phyloP scores from a whole-genome alignment of 2,329 filamentous ascomycete genomes.

The Blumeria hordei region DNA sequence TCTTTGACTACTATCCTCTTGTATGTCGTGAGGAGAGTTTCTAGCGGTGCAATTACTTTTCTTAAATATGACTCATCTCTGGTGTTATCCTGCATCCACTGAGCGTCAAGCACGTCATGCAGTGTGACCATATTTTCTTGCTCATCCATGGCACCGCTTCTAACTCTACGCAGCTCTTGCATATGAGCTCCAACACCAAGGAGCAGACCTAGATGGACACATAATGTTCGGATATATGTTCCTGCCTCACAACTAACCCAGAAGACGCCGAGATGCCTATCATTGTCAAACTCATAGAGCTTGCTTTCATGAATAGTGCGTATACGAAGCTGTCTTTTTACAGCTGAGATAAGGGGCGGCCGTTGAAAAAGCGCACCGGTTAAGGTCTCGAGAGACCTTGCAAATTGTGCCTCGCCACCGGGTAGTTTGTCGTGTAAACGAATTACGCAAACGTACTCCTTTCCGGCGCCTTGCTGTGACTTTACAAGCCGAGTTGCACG shows the following conservation, averaged over 20 bases:
- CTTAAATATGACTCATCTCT: slow-evolving; percentile 83
- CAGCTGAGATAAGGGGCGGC: slow-evolving; percentile 87
- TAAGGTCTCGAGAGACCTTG: slow-evolving; percentile 79
- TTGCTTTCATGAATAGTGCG: slow-evolving; percentile 96
- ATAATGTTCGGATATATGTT: slow-evolving; percentile 95
- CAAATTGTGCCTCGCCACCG: slow-evolving; percentile 79
- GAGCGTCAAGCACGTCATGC: slow-evolving; percentile 85
- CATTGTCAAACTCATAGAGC: slow-evolving; percentile 93
- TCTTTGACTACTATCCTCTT: slow-evolving; percentile 98
- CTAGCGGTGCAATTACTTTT: slow-evolving; percentile 73
- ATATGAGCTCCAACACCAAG: slow-evolving; percentile 81
- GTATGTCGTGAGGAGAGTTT: slow-evolving; percentile 77
- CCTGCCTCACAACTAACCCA: slow-evolving; percentile 98
- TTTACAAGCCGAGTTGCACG: slow-evolving; percentile 94
- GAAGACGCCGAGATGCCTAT: slow-evolving; percentile 90
- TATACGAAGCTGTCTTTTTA: slow-evolving; percentile 96
- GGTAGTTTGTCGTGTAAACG: slow-evolving; percentile 87
- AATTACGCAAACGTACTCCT: slow-evolving; percentile 95
- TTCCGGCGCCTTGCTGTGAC: slow-evolving; percentile 95
- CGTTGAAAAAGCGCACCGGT: slow-evolving; percentile 95
- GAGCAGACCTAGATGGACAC: slow-evolving; percentile 64
- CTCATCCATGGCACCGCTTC: slow-evolving; percentile 89
- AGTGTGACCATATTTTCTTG: slow-evolving; percentile 71
- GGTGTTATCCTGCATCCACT: slow-evolving; percentile 90
- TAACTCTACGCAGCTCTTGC: slow-evolving; percentile 89